Evolutionary conservation across 371 early-diverging fungal species (phyloP), one percentile per base, ranked within the genome.

Genomic region (Dichotomocladium elegans): DNA sequence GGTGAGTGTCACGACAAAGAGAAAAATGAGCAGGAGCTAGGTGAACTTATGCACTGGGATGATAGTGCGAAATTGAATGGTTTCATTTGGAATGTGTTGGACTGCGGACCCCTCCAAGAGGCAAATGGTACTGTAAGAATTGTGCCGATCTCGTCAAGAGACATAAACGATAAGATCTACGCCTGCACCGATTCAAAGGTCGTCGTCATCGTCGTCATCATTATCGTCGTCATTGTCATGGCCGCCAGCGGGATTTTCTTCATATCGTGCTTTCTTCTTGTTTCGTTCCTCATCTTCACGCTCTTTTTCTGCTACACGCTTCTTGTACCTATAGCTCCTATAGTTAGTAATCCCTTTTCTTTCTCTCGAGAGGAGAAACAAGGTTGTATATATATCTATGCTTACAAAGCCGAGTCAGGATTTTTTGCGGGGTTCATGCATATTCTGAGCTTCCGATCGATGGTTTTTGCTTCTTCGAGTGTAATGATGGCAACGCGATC

Each of bases 31-130:
- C 22, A 31, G n/a, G n/a, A n/a, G n/a, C n/a, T n/a, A n/a, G n/a
- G n/a, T n/a, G n/a, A n/a, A n/a, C n/a, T n/a, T 31, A 56, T 49
- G 12, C 11, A 35, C 17, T 52, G 12, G 7, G 21, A 45, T 34
- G 45, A 40, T 64, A 89, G 85, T 96, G 96, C 60, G 88, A 88
- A 31, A 86, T 89, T 46, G 92, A 94, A 68, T 98, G 98, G 98
- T 96, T 94, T 70, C 98, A 98, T 77, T 81, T 88, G 57, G 85
- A 81, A 28, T 98, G 98, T 68, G 93, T 94, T 14, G 93, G 89
- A 4, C 77, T 96, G 43, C 79, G 82, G 21, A 74, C 77, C 11
- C 86, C 86, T 9, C 93, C 93, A 10, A 88, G 86, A 64, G 95
- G 93, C 12, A 85, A 88, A 51, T 98, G 98, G 98, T 92, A 85